Evolutionary conservation across 257 asterid genomes (phyloP).

Genomic region (Thymus quinquecostatus): DNA sequence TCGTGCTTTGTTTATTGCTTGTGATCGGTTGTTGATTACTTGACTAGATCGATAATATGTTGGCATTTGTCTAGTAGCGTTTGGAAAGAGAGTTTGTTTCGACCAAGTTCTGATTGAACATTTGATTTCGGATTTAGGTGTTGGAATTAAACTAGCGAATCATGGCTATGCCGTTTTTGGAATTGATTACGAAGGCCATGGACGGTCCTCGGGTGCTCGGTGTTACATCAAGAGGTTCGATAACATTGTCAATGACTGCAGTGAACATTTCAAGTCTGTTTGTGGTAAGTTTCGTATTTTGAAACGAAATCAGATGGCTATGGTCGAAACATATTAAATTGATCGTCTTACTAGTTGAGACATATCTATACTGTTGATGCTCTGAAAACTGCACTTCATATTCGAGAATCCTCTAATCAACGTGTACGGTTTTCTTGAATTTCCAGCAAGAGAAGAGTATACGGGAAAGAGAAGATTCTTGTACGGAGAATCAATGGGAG

Average conservation of each 20-base stretch:
- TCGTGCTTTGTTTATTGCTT: slow-evolving; percentile 31
- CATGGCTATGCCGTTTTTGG: slow-evolving; percentile 87
- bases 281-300: slow-evolving; percentile 48
- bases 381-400: neutral
- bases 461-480: slow-evolving; percentile 61
- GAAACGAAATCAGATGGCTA: no score
- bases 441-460: slow-evolving; percentile 61
- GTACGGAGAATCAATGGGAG: slow-evolving; percentile 99
- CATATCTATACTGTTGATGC: no score
- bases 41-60: neutral
- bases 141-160: slow-evolving; percentile 68
- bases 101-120: neutral
- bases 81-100: no score
- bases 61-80: no score
- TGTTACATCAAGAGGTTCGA: slow-evolving; percentile 81
- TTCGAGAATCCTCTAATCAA: neutral
- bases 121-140: slow-evolving; percentile 46
- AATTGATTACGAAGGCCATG: slow-evolving; percentile 93
- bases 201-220: slow-evolving; percentile 78
- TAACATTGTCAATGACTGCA: slow-evolving; percentile 72
- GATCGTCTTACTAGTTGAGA: no score
- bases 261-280: slow-evolving; percentile 60
- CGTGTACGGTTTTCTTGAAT: slow-evolving; percentile 28
- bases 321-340: no score
- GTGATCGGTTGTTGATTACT: slow-evolving; percentile 2